Evolutionary conservation across 345 rosid genomes (phyloP).

Genomic region (Capsella bursapastoris): DNA sequence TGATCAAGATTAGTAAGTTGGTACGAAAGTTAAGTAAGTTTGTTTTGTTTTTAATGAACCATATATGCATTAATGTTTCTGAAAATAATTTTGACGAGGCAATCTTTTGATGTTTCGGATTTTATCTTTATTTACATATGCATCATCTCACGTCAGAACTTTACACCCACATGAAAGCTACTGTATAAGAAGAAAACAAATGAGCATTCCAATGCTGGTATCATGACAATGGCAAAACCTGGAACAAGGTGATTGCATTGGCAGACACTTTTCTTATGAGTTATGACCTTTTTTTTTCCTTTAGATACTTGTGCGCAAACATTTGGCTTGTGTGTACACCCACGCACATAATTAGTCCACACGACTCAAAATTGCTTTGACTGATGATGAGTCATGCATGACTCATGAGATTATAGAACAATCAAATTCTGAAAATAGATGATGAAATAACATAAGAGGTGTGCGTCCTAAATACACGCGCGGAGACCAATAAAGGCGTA

Average conservation of each 20-base stretch:
- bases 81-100: neutral
- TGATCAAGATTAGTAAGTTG: neutral
- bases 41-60: too few relatives aligned
- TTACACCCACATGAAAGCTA: neutral
- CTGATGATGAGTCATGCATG: too few relatives aligned
- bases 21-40: neutral
- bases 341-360: neutral
- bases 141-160: neutral
- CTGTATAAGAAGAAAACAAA: neutral
- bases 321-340: neutral
- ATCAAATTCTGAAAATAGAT: neutral
- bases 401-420: neutral
- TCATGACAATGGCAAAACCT: slow-evolving; percentile 31
- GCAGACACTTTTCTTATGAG: slow-evolving; percentile 28
- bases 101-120: neutral
- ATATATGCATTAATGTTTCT: neutral
- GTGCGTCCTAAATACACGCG: neutral
- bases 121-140: neutral
- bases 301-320: neutral
- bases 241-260: slow-evolving; percentile 37
- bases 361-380: neutral
- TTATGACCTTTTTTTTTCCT: neutral
- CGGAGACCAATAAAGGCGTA: neutral
- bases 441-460: neutral
- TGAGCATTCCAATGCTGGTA: neutral